Conservation (phyloP, 768 basidiomycete genomes). For the Crepidotus variabilis region DNA sequence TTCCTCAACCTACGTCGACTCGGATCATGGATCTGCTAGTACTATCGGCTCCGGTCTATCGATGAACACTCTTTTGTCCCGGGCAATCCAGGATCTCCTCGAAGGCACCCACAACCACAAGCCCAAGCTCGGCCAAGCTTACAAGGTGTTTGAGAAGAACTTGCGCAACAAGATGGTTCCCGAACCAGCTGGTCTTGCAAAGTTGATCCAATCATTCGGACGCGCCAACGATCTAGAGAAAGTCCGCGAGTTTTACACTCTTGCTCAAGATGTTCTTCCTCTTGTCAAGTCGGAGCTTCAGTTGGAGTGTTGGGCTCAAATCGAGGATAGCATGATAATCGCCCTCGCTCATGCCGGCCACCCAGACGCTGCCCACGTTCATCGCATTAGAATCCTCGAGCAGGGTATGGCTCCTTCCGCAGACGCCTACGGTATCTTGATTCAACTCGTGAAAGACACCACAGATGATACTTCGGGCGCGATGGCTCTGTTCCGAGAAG, state of each 20-base stretch:
- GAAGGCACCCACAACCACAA: not conserved
- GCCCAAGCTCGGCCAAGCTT: conserved; percentile 31
- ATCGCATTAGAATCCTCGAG: conserved; percentile 74
- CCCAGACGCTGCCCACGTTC: conserved; percentile 74
- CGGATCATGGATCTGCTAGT: not conserved
- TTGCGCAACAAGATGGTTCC: conserved; percentile 47
- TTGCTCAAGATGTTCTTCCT: conserved; percentile 58
- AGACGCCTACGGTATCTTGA: conserved; percentile 90
- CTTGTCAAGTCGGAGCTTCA: conserved; percentile 30
- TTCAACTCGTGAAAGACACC: conserved; percentile 84
- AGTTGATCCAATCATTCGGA: conserved; percentile 67
- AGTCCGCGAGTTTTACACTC: conserved; percentile 61
- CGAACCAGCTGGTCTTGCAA: conserved; percentile 45
- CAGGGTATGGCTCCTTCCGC: conserved; percentile 77
- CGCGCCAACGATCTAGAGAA: conserved; percentile 57
- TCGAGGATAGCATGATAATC: conserved; percentile 91
- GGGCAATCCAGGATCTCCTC: conserved; percentile 7
- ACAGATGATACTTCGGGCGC: conserved; percentile 94
- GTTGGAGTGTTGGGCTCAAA: conserved; percentile 55
- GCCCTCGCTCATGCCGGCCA: conserved; percentile 81
- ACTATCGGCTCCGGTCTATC: not conserved
- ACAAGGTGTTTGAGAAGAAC: conserved; percentile 43
- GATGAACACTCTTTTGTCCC: conserved; percentile 8
- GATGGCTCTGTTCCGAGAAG: conserved; percentile 78
- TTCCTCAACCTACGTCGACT: conserved; percentile 1